Conservation (phyloP, 2,329 filamentous ascomycete genomes). For the Eurotiales sp. region DNA sequence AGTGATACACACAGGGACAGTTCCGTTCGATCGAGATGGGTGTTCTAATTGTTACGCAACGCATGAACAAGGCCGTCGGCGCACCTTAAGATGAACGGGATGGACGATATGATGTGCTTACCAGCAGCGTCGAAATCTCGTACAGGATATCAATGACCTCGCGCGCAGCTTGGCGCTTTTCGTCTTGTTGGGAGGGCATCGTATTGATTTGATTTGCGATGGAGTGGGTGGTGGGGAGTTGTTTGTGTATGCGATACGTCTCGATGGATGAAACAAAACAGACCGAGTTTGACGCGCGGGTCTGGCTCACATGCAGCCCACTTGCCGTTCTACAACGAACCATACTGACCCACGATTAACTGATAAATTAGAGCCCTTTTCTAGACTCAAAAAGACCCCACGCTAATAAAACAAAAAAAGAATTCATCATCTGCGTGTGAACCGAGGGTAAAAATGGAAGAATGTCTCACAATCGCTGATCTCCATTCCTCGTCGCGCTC, state of each 20-base stretch:
- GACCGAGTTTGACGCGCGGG: no score
- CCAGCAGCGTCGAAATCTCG: constrained; percentile 47
- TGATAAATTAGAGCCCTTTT: no score
- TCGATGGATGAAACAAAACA: no score
- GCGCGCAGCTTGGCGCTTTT: constrained; percentile 48
- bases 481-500: constrained; percentile 35
- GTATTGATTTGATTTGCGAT: constrained; percentile 3
- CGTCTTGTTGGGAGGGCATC: constrained; percentile 42
- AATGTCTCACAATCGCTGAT: constrained; percentile 29
- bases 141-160: constrained; percentile 51
- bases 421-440: no score
- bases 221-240: neutral
- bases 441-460: constrained; percentile 21
- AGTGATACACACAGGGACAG: constrained; percentile 93
- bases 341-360: no score
- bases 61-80: no score
- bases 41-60: constrained; percentile 63
- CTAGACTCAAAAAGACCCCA: no score
- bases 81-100: no score
- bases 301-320: no score
- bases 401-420: no score
- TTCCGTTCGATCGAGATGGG: constrained; percentile 82
- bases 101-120: constrained; percentile 22
- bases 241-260: no score
- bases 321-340: no score